Conservation (phyloP, 768 basidiomycete species). For the Trametes meyenii region DNA sequence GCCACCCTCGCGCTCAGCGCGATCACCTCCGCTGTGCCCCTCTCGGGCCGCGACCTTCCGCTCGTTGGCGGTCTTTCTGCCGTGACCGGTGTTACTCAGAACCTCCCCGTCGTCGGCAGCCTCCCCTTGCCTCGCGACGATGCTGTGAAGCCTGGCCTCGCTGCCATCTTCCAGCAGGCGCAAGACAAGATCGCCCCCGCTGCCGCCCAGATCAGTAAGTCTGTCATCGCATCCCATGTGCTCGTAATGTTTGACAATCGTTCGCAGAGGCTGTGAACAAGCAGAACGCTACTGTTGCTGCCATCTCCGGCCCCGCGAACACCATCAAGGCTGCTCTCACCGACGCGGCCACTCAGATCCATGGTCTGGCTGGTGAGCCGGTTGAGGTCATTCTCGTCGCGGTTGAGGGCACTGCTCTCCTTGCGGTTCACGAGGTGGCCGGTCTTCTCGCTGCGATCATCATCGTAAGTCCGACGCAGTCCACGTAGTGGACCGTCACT, state of each 20-base stretch:
- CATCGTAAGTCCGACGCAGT: conserved; percentile 22
- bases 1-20: conserved; percentile 31
- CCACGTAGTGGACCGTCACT: no score
- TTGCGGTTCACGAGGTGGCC: conserved; percentile 35
- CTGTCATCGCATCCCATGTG: background rate
- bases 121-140: conserved; percentile 17
- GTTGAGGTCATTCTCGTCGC: conserved; percentile 31
- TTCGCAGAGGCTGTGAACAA: conserved; percentile 31
- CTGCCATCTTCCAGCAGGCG: conserved; percentile 32
- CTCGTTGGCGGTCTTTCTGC: background rate
- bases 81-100: background rate
- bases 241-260: background rate
- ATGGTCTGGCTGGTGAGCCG: conserved; percentile 32
- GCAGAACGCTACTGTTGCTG: conserved; percentile 29
- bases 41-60: conserved; percentile 11
- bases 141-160: conserved; percentile 24
- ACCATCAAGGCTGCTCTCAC: conserved; percentile 31
- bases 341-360: conserved; percentile 28
- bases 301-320: conserved; percentile 27
- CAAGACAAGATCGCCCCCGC: conserved; percentile 18
- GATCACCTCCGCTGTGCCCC: conserved; percentile 25
- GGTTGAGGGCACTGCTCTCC: conserved; percentile 24
- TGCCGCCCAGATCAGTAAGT: conserved; percentile 34
- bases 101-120: conserved; percentile 13
- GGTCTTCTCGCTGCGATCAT: conserved; percentile 29